Evolutionary conservation across 73 alveolate species (phyloP).

Genomic region (Paramecium pentaurelia): DNA sequence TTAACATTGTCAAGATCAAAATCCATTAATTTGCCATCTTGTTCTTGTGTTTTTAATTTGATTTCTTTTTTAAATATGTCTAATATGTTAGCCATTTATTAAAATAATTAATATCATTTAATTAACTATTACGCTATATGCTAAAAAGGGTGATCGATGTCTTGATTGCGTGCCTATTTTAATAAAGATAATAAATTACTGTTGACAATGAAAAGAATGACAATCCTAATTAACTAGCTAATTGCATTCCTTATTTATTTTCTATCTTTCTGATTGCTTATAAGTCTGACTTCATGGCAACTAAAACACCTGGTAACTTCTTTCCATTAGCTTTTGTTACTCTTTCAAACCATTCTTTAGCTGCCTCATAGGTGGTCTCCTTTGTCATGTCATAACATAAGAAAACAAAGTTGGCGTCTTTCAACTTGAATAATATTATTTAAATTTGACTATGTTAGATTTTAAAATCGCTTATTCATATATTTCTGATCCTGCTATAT

Average conservation of each 20-base stretch:
- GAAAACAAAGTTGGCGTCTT: conserved; percentile 16
- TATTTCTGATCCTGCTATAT: conserved; percentile 52
- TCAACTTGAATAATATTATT: background rate
- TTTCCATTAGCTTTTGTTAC: conserved; percentile 33
- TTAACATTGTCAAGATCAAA: conserved; percentile 1
- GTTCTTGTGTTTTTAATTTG: background rate
- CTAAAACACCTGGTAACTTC: conserved; percentile 27
- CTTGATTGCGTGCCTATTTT: conserved; percentile 15
- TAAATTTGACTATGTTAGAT: background rate
- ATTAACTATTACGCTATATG: conserved; percentile 39
- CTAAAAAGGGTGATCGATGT: conserved; percentile 27
- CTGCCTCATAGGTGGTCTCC: conserved; percentile 25
- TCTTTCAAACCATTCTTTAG: conserved; percentile 47
- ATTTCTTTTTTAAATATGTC: background rate
- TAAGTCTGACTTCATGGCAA: background rate
- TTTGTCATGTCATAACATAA: conserved; percentile 49
- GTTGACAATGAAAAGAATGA: conserved; percentile 4
- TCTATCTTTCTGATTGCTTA: conserved; percentile 21
- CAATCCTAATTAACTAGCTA: background rate
- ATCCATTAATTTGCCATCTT: background rate
- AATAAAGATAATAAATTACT: background rate
- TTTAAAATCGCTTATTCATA: conserved; percentile 17
- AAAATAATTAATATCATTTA: conserved; percentile 23
- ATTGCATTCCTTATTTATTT: conserved; percentile 40
- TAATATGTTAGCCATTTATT: conserved; percentile 9